Conservation (phyloP, 345 rosid genomes). For the Acer yangbiense region DNA sequence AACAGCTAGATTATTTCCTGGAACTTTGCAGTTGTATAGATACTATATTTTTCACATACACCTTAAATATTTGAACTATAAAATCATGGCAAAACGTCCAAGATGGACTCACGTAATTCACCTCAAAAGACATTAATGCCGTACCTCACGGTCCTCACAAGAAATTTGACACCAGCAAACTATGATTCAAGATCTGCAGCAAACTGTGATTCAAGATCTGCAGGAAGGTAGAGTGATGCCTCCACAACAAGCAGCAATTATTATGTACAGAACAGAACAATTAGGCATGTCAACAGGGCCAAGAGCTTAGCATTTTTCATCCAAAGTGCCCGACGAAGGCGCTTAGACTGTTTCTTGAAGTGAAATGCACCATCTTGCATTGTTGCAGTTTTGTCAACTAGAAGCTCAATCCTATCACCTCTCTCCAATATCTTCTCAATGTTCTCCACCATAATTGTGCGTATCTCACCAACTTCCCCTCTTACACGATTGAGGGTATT, state of each 20-base stretch:
- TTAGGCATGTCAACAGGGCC: conserved; percentile 80
- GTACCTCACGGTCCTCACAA: conserved; percentile 28
- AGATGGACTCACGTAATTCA: conserved; percentile 7
- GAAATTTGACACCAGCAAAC: conserved; percentile 16
- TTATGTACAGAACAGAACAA: conserved; percentile 77
- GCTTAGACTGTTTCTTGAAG: conserved; percentile 94
- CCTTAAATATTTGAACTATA: not conserved
- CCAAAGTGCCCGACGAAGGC: conserved; percentile 91
- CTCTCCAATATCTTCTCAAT: conserved; percentile 96
- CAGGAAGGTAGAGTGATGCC: conserved; percentile 87
- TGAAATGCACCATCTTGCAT: conserved; percentile 95
- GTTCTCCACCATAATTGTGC: conserved; percentile 94
- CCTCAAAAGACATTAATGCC: conserved; percentile 11
- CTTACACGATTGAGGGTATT: conserved; percentile 90
- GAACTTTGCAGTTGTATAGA: no score
- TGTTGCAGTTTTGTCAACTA: conserved; percentile 93
- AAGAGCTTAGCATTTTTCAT: conserved; percentile 95
- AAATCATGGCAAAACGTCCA: conserved; percentile 6
- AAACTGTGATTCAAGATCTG: conserved; percentile 59
- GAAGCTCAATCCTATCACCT: conserved; percentile 94
- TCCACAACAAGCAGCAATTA: conserved; percentile 92
- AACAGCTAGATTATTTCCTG: no score
- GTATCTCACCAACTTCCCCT: conserved; percentile 97
- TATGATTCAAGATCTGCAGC: conserved; percentile 72
- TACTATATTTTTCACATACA: conserved; percentile 14